phyloP scores from a whole-genome alignment of 192 early-diverging fungal genomes.

The Jimgerdemannia lactiflua region DNA sequence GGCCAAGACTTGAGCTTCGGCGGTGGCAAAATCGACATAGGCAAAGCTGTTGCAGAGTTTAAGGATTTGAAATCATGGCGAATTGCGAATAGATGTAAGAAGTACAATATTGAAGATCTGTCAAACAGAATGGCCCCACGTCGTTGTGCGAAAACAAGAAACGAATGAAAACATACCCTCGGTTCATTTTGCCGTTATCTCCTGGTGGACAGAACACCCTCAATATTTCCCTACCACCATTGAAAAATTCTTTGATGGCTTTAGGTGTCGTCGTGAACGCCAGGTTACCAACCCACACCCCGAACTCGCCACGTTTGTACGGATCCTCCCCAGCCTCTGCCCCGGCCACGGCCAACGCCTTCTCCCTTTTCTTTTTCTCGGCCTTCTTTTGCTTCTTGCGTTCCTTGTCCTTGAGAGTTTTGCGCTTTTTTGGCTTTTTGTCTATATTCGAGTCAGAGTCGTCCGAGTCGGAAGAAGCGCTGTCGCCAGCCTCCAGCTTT shows the following conservation, averaged over 20 bases:
- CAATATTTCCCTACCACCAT: conserved; percentile 42
- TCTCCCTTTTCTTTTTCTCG: conserved; percentile 38
- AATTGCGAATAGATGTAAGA: too few species aligned
- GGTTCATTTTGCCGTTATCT: conserved; percentile 37
- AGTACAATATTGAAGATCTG: too few species aligned
- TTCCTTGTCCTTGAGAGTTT: conserved; percentile 36
- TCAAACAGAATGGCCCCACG: too few species aligned
- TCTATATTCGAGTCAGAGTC: conserved; percentile 4
- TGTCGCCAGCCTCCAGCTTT: conserved; percentile 25
- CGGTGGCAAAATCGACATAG: conserved; percentile 64
- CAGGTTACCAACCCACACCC: conserved; percentile 75
- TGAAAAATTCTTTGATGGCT: conserved; percentile 55
- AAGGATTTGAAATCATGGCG: too few species aligned
- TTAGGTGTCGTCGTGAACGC: conserved; percentile 55
- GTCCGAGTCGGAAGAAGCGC: not conserved
- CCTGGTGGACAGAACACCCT: conserved; percentile 47
- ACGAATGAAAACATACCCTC: conserved; percentile 17
- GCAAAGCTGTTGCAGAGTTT: conserved; percentile 49
- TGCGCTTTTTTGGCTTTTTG: conserved; percentile 24
- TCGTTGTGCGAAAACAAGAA: not conserved
- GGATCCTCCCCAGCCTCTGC: conserved; percentile 23
- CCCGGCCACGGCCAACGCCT: conserved; percentile 18
- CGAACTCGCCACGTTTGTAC: conserved; percentile 52
- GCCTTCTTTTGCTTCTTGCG: conserved; percentile 35
- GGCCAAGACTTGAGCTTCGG: conserved; percentile 49